Evolutionary conservation across 306 rosid genomes (phyloP).

Genomic region (Citrullus mucosospermus): DNA sequence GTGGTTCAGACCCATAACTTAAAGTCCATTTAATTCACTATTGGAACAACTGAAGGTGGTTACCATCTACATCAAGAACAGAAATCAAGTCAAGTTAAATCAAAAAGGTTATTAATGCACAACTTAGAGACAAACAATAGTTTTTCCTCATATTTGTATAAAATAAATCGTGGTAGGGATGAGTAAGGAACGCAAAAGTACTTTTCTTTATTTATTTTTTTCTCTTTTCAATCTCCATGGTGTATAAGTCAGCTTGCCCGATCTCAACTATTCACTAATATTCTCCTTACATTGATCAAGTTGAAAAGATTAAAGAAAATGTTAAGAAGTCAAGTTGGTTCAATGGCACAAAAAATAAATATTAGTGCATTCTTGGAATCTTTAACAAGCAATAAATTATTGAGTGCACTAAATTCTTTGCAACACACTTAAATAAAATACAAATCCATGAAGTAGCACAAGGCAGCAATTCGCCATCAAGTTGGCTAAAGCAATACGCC

Average conservation of each 20-base stretch:
- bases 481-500: not conserved
- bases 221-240: not conserved
- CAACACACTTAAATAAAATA: not conserved
- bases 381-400: not conserved
- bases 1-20: not conserved
- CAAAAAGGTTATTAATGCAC: not conserved
- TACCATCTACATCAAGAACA: not conserved
- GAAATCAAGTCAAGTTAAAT: not conserved
- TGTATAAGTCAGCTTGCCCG: not conserved
- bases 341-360: not conserved
- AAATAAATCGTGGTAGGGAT: not conserved
- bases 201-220: no score
- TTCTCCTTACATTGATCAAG: not conserved
- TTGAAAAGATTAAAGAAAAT: not conserved
- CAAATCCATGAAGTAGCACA: not conserved
- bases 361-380: not conserved
- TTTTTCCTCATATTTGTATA: not conserved
- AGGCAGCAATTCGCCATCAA: not conserved
- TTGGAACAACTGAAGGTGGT: not conserved
- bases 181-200: not conserved
- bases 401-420: not conserved
- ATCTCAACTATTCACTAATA: not conserved
- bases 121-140: not conserved
- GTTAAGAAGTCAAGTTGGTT: not conserved
- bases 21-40: not conserved